A percentile compares a stretch with the other conserved stretches of the same genome.
Conservation (phyloP, 106 monocot genomes). For the Dioscorea zingiberensis region DNA sequence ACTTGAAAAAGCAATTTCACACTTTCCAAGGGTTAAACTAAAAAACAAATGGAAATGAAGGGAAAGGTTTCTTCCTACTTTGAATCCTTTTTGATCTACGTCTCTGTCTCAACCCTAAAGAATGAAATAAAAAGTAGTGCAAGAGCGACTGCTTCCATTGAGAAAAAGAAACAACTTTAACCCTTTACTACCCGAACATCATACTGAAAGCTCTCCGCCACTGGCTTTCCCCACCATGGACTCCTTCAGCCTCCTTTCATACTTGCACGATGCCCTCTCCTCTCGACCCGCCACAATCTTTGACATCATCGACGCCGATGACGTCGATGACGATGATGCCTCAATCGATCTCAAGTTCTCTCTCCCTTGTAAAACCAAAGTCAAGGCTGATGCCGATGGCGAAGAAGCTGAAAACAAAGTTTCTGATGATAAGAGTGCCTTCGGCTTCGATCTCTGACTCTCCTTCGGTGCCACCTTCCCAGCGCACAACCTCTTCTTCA, state of each 20-base stretch:
- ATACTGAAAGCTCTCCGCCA: too few species aligned
- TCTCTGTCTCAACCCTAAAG: too few species aligned
- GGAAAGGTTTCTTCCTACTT: too few species aligned
- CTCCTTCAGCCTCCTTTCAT: conserved; percentile 59
- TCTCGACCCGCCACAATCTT: conserved; percentile 1
- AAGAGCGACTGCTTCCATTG: too few species aligned
- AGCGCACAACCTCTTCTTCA: conserved; percentile 32
- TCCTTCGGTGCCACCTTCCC: conserved; percentile 13
- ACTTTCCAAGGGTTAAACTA: too few species aligned
- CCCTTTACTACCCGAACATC: too few species aligned
- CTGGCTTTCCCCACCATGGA: conserved; percentile 56
- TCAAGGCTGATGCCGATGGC: background rate
- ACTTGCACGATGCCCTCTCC: conserved; percentile 23
- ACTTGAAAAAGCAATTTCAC: too few species aligned
- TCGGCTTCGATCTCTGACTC: conserved; percentile 5
- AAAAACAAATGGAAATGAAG: too few species aligned
- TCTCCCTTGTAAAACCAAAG: conserved; percentile 8
- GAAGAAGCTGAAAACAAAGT: background rate
- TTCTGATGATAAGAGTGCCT: conserved; percentile 4
- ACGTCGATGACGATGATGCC: conserved; percentile 38
- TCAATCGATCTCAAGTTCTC: conserved; percentile 69
- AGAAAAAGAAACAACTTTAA: too few species aligned
- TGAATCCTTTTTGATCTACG: too few species aligned
- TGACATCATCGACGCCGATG: conserved; percentile 13
- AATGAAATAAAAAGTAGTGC: too few species aligned